Percentiles rank a stretch among this genome's conserved stretches.
Conservation (phyloP, 768 basidiomycete genomes). For the Clavaria fumosa region DNA sequence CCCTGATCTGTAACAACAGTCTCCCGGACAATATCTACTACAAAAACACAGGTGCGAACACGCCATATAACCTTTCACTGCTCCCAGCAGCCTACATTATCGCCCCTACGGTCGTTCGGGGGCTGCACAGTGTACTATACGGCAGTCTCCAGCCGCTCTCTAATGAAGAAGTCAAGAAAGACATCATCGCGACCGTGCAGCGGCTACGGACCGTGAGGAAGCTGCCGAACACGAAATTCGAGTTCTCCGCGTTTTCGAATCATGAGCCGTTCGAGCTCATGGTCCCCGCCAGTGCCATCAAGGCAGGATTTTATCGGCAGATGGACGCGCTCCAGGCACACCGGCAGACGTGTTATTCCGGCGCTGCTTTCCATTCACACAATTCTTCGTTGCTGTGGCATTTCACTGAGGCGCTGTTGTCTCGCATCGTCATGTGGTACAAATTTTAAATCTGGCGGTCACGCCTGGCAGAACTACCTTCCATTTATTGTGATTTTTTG, state of each 20-base stretch:
- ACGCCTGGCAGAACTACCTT: too few relatives aligned
- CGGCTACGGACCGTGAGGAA: background rate
- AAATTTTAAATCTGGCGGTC: background rate
- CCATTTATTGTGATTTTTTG: too few relatives aligned
- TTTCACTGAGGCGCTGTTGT: background rate
- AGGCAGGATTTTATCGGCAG: background rate
- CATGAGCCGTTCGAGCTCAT: background rate
- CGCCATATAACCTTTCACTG: background rate
- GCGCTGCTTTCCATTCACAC: background rate
- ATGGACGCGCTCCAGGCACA: background rate
- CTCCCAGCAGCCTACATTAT: background rate
- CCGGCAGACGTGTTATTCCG: background rate
- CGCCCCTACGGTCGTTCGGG: background rate
- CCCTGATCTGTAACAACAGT: background rate
- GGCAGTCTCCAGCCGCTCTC: background rate
- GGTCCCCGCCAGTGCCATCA: background rate
- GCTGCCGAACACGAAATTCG: background rate
- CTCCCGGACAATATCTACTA: background rate
- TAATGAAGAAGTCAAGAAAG: background rate
- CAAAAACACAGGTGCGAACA: background rate
- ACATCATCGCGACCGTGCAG: background rate
- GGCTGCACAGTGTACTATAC: background rate
- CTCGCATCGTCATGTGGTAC: background rate
- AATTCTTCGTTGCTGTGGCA: background rate
- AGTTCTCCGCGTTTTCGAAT: background rate